phyloP scores from a whole-genome alignment of 805 yeast genomes.

The Hanseniaspora vineae region DNA sequence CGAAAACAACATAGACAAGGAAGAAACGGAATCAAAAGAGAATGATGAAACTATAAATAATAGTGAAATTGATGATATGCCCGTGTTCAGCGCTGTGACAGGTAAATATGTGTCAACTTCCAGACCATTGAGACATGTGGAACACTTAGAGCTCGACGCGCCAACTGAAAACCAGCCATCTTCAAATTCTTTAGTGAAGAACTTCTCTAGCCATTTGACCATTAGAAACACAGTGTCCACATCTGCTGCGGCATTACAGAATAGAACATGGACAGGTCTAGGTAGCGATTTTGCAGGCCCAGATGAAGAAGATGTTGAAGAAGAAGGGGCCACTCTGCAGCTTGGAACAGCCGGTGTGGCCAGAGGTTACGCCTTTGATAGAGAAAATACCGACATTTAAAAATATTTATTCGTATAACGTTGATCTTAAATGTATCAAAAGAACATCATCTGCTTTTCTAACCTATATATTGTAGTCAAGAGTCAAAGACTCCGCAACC shows the following conservation, averaged over 20 bases:
- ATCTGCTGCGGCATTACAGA: slow-evolving; percentile 65
- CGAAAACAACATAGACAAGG: neutral
- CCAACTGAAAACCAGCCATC: slow-evolving; percentile 11
- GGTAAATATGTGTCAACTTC: slow-evolving; percentile 61
- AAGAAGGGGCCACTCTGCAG: slow-evolving; percentile 68
- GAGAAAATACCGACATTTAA: neutral
- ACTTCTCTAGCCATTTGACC: slow-evolving; percentile 44
- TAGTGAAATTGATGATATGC: slow-evolving; percentile 40
- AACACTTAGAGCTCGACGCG: slow-evolving; percentile 46
- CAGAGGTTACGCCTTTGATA: slow-evolving; percentile 45
- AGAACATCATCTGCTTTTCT: neutral
- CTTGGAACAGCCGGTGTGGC: slow-evolving; percentile 85
- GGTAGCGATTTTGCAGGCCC: slow-evolving; percentile 60
- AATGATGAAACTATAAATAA: slow-evolving; percentile 5
- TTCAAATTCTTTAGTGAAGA: slow-evolving; percentile 36
- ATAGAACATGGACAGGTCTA: slow-evolving; percentile 74
- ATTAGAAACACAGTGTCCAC: slow-evolving; percentile 78
- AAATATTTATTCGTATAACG: neutral
- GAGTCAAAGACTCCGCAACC: slow-evolving; percentile 47
- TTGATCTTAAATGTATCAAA: neutral
- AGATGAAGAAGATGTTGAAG: slow-evolving; percentile 27
- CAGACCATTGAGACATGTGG: slow-evolving; percentile 57
- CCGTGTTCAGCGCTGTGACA: slow-evolving; percentile 80
- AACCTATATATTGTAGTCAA: slow-evolving; percentile 26
- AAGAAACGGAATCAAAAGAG: no score